These are phyloP conservation scores for Dactylellina drechsleri DNA, from an alignment of 2,329 filamentous ascomycete species.

Conservation along the genomic window DNA sequence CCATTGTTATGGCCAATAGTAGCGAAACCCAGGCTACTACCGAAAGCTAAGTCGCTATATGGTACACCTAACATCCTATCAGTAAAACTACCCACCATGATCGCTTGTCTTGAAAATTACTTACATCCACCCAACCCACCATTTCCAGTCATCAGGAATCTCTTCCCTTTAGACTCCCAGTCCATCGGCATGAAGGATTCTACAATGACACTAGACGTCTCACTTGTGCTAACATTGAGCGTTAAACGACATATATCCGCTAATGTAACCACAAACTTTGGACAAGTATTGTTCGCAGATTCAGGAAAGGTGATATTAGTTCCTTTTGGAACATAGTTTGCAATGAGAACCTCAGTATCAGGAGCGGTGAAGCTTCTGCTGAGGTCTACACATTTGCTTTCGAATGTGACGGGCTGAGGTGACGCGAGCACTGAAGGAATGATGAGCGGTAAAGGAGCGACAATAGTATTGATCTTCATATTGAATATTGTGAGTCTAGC, in stretches of 20 bases:
- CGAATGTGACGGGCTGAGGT: background rate
- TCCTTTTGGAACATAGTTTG: conserved; percentile 19
- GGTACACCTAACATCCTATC: conserved; percentile 27
- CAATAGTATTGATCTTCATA: conserved; percentile 11
- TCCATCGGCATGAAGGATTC: conserved; percentile 49
- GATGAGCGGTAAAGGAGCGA: conserved; percentile 7
- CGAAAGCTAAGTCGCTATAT: conserved; percentile 38
- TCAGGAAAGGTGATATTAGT: conserved; percentile 42
- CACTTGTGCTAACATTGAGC: conserved; percentile 39
- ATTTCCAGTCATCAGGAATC: conserved; percentile 50
- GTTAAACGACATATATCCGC: conserved; percentile 44
- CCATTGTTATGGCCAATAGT: conserved; percentile 49
- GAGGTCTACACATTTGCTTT: conserved; percentile 14
- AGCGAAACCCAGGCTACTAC: conserved; percentile 37
- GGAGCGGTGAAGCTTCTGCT: conserved; percentile 1
- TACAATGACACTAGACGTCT: conserved; percentile 48
- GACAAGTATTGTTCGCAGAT: conserved; percentile 26
- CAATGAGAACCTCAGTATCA: conserved; percentile 26
- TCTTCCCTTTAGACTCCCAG: conserved; percentile 35
- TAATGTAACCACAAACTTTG: conserved; percentile 15
- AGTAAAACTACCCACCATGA: background rate
- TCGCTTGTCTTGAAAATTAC: background rate
- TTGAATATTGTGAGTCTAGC: background rate
- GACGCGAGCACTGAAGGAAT: background rate
- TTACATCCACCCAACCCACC: conserved; percentile 46